Conservation (phyloP, 805 yeast species). For the Saccharomycopsis javanensis region DNA sequence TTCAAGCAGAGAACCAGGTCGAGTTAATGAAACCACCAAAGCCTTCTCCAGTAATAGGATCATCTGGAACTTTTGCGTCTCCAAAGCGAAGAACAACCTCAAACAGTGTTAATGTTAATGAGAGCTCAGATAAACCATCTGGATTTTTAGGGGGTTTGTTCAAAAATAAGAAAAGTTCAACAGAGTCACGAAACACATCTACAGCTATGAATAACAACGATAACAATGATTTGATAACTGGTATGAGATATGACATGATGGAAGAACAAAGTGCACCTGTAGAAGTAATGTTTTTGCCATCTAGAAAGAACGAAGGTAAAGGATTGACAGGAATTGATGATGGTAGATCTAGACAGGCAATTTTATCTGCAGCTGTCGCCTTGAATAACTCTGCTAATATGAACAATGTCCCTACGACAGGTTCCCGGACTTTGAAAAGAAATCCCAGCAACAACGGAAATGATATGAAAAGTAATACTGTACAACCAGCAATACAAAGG, state of each 20-base stretch:
- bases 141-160: conserved; percentile 16
- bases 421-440: background rate
- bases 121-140: background rate
- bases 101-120: background rate
- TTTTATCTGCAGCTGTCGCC: background rate
- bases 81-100: background rate
- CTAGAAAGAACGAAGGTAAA: conserved; percentile 3
- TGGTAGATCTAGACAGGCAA: conserved; percentile 6
- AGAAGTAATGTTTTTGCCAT: conserved; percentile 18
- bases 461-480: background rate
- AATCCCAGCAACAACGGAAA: background rate
- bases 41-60: background rate
- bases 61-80: background rate
- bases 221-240: conserved; percentile 7
- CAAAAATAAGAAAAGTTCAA: conserved; percentile 8
- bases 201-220: background rate
- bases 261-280: conserved; percentile 18
- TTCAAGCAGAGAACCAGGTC: background rate
- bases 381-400: background rate
- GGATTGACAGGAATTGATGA: background rate
- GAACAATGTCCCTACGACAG: background rate
- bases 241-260: conserved; percentile 17
- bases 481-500: background rate
- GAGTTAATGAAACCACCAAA: background rate
- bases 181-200: background rate